Percentiles rank a stretch among this genome's conserved stretches.
Conservation (phyloP, 2,329 filamentous ascomycete species). For the Fonsecaea multimorphosa region DNA sequence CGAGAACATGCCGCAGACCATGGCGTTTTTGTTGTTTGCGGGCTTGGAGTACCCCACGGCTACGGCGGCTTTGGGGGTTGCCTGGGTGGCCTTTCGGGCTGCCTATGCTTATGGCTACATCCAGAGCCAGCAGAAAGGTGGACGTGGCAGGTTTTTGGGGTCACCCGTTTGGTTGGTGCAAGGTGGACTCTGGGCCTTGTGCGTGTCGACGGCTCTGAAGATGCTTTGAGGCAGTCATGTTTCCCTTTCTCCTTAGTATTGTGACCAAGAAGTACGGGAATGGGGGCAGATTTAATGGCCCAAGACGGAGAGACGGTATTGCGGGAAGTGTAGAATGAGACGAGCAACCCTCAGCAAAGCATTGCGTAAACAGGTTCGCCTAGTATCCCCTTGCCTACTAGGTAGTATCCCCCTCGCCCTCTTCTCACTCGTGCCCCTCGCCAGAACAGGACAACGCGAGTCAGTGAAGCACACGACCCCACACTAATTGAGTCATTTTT, state of each 20-base stretch:
- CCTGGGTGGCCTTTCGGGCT: conserved; percentile 59
- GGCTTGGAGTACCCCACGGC: conserved; percentile 61
- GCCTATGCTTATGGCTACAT: conserved; percentile 59
- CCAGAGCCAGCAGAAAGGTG: conserved; percentile 39
- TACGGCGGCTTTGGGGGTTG: conserved; percentile 53
- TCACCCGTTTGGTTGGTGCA: conserved; percentile 53
- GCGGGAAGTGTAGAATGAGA: too few relatives aligned
- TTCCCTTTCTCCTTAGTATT: too few relatives aligned
- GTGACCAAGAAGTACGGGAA: neutral
- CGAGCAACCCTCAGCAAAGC: too few relatives aligned
- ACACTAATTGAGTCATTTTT: conserved; percentile 7
- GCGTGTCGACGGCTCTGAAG: conserved; percentile 29
- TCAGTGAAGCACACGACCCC: neutral
- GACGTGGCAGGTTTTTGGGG: conserved; percentile 46
- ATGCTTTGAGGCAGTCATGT: conserved; percentile 25
- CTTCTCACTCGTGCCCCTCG: neutral
- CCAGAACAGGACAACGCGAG: conserved; percentile 2
- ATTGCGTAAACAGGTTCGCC: too few relatives aligned
- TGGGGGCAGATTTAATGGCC: neutral
- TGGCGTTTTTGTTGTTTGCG: conserved; percentile 59
- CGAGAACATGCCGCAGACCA: conserved; percentile 62
- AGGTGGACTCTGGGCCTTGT: conserved; percentile 46
- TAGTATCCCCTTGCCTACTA: too few relatives aligned
- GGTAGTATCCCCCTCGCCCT: too few relatives aligned
- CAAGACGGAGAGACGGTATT: too few relatives aligned